These are phyloP conservation scores for Fraxinus baroniana DNA, from an alignment of 305 asterid genomes.

Conservation along the genomic window DNA sequence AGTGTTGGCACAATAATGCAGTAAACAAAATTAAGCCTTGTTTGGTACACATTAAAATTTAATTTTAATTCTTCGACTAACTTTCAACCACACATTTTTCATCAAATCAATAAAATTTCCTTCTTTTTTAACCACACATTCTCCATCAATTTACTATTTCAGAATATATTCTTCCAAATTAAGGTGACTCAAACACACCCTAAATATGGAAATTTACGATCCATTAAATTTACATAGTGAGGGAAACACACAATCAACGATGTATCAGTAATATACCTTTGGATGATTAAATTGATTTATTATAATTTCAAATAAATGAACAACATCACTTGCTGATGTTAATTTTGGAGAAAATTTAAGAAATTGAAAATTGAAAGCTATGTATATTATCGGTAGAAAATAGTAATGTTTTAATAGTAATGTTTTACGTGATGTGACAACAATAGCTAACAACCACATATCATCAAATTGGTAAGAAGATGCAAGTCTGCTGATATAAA, in stretches of 20 bases:
- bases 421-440: conserved; percentile 21
- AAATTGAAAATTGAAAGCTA: not conserved
- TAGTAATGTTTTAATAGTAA: conserved; percentile 11
- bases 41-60: no score
- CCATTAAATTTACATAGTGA: not conserved
- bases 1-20: not conserved
- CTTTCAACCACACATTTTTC: no score
- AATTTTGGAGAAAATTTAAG: no score
- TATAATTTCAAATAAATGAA: not conserved
- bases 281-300: not conserved
- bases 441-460: conserved; percentile 39
- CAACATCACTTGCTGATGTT: not conserved
- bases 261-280: not conserved
- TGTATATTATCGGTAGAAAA: not conserved
- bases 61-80: no score
- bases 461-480: conserved; percentile 21
- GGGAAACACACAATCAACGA: not conserved
- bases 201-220: no score
- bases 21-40: no score
- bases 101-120: no score
- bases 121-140: no score
- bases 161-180: no score
- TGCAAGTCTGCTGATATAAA: conserved; percentile 32
- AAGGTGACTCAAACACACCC: no score
- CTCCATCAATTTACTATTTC: no score